phyloP scores from a whole-genome alignment of 495 filamentous ascomycete species.

The Glarea lozoyensis region DNA sequence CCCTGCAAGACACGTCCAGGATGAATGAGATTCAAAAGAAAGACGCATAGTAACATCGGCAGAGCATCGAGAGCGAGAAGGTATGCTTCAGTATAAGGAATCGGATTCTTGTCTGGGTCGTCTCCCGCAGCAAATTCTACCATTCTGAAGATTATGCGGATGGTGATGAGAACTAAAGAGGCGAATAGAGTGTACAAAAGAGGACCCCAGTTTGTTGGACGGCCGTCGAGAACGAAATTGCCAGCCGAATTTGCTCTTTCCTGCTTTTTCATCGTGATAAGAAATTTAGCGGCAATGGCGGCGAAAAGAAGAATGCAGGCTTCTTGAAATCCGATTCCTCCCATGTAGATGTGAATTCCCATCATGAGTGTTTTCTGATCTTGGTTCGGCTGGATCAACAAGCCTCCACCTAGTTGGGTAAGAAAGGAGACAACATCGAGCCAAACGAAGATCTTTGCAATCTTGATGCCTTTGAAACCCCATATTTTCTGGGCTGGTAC shows the following conservation, averaged over 20 bases:
- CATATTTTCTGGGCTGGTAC: constrained; percentile 36
- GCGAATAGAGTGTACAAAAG: constrained; percentile 35
- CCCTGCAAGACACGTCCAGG: constrained; percentile 43
- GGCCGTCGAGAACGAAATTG: constrained; percentile 16
- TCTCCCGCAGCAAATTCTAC: constrained; percentile 41
- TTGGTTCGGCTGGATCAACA: constrained; percentile 12
- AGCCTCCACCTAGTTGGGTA: constrained; percentile 12
- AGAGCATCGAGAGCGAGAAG: constrained; percentile 39
- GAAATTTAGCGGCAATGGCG: constrained; percentile 31
- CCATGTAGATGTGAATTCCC: constrained; percentile 43
- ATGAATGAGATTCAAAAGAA: constrained; percentile 38
- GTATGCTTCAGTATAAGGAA: constrained; percentile 41
- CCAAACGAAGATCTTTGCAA: constrained; percentile 50
- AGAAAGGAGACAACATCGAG: constrained; percentile 42
- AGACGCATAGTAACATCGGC: constrained; percentile 44
- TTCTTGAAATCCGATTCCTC: constrained; percentile 42
- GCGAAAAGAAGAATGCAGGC: constrained; percentile 38
- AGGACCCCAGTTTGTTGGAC: constrained; percentile 24
- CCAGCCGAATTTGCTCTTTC: neutral
- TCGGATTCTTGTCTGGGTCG: constrained; percentile 27
- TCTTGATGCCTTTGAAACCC: constrained; percentile 37
- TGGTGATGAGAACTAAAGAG: constrained; percentile 32
- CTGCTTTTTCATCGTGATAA: constrained; percentile 16
- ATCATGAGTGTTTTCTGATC: constrained; percentile 11
- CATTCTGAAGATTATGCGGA: constrained; percentile 50